Conservation (phyloP, 73 alveolate species). For the Paramecium pentaurelia region DNA sequence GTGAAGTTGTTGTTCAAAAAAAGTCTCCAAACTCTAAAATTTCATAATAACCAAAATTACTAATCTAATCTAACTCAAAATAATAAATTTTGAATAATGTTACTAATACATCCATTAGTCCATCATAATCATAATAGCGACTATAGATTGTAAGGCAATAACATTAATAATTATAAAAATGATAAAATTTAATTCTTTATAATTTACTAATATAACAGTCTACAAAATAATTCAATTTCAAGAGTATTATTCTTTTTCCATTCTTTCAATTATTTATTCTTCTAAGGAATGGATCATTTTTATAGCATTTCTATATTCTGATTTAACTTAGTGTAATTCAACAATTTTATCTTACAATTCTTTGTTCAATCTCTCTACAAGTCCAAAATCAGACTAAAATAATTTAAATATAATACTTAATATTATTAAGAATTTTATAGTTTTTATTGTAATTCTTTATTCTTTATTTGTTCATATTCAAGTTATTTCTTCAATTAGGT, state of each 20-base stretch:
- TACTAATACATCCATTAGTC: background rate
- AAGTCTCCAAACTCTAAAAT: background rate
- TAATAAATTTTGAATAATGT: slow-evolving; percentile 13
- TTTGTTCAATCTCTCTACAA: slow-evolving; percentile 15
- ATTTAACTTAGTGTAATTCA: background rate
- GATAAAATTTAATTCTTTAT: background rate
- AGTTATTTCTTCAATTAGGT: background rate
- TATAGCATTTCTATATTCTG: background rate
- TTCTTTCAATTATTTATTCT: background rate
- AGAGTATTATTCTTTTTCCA: background rate
- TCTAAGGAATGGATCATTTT: background rate
- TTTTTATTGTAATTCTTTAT: background rate
- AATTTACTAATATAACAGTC: background rate
- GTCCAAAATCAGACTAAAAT: slow-evolving; percentile 13
- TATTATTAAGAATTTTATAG: background rate
- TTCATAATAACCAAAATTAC: background rate
- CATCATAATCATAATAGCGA: background rate
- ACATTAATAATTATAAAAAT: background rate
- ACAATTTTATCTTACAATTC: slow-evolving; percentile 1
- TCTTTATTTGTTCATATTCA: background rate
- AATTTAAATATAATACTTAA: background rate
- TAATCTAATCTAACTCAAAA: background rate
- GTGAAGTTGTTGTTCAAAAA: background rate
- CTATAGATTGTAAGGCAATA: background rate
- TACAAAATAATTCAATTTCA: background rate